Evolutionary conservation across 1,284 basidiomycete species (phyloP).

Genomic region (Microbotryum lychnidis-dioicae): DNA sequence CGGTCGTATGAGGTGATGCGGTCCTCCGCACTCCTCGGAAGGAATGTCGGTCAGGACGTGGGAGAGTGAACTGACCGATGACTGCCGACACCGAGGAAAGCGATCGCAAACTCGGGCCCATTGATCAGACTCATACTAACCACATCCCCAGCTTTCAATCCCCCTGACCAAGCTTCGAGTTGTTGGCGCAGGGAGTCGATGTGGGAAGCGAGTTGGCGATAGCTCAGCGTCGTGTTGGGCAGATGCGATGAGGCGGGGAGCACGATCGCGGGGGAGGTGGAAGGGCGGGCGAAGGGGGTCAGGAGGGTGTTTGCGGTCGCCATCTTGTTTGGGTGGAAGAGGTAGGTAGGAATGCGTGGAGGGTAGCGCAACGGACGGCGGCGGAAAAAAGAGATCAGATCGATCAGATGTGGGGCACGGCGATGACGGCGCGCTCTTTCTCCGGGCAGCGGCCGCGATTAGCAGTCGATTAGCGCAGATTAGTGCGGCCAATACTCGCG

Average conservation of each 20-base stretch:
- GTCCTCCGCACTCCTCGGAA: background rate
- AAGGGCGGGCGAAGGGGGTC: background rate
- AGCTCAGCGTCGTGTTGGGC: background rate
- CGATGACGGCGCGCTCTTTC: no score
- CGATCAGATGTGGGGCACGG: no score
- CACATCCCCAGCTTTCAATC: constrained; percentile 24
- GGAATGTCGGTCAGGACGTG: background rate
- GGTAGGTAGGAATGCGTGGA: background rate
- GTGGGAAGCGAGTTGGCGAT: constrained; percentile 1
- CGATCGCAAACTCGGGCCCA: constrained; percentile 40
- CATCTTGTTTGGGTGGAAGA: background rate
- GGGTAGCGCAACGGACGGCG: background rate
- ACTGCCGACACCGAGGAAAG: constrained; percentile 40
- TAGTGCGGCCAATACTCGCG: no score
- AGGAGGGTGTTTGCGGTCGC: background rate
- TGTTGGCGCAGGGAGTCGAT: constrained; percentile 3
- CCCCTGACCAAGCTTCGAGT: constrained; percentile 5
- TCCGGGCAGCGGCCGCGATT: no score
- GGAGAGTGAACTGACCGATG: constrained; percentile 28
- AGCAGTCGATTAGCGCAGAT: no score
- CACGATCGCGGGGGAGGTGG: background rate
- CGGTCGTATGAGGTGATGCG: background rate
- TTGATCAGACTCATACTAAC: constrained; percentile 41
- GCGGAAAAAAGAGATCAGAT: no score
- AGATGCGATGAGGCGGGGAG: constrained; percentile 3